A percentile compares a stretch with the other conserved stretches of the same genome.
Conservation (phyloP, 2,329 filamentous ascomycete genomes). For the Didymella segeticola region DNA sequence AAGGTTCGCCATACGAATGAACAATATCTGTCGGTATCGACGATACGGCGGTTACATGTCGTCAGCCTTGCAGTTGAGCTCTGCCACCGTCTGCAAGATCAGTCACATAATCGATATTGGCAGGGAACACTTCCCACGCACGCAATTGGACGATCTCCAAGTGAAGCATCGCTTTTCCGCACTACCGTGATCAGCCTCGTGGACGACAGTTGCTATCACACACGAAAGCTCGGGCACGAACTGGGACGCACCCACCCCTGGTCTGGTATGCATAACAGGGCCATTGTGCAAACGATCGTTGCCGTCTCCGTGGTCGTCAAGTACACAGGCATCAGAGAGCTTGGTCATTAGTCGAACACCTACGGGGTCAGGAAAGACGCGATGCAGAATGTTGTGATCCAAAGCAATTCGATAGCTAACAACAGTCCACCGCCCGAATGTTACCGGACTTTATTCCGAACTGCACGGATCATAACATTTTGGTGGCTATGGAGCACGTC, state of each 20-base stretch:
- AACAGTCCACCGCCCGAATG: conserved; percentile 8
- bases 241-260: conserved; percentile 22
- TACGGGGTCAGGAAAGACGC: conserved; percentile 26
- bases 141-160: not conserved
- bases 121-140: conserved; percentile 15
- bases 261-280: conserved; percentile 20
- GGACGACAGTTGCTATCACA: not conserved
- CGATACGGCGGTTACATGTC: conserved; percentile 12
- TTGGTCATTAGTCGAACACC: conserved; percentile 25
- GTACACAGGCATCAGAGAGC: conserved; percentile 22
- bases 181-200: conserved; percentile 11
- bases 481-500: conserved; percentile 11
- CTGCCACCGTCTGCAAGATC: conserved; percentile 10
- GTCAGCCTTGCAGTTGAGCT: conserved; percentile 8
- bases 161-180: conserved; percentile 16
- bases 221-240: conserved; percentile 18
- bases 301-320: conserved; percentile 25
- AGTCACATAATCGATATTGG: conserved; percentile 22
- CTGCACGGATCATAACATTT: not conserved
- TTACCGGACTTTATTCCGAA: not conserved
- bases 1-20: conserved; percentile 27
- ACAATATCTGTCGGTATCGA: conserved; percentile 16
- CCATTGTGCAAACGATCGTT: conserved; percentile 12
- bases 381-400: conserved; percentile 25
- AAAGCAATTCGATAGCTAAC: conserved; percentile 24